phyloP scores from a whole-genome alignment of 495 filamentous ascomycete species.

The Penicillium psychrofluorescens region DNA sequence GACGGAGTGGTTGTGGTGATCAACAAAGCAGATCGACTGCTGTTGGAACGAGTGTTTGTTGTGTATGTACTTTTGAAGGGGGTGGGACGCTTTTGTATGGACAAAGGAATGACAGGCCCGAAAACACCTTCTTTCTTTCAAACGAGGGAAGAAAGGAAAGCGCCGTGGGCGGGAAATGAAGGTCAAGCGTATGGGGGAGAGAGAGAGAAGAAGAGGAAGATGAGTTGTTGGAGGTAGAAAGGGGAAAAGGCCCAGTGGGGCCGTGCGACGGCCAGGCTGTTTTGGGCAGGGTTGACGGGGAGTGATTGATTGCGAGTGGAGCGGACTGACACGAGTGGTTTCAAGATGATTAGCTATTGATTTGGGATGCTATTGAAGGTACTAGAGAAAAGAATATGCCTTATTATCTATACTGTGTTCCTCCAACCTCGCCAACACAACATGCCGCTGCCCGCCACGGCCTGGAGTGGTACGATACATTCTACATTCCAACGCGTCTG shows the following conservation, averaged over 20 bases:
- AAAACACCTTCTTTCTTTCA: conserved; percentile 22
- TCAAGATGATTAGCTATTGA: no score
- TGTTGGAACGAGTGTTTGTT: conserved; percentile 10
- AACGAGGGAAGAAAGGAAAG: conserved; percentile 27
- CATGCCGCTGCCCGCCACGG: conserved; percentile 15
- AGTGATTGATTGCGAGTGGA: neutral
- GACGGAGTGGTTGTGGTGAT: conserved; percentile 2
- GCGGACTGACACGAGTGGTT: neutral
- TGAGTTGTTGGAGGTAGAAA: conserved; percentile 22
- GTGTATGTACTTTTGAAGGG: neutral
- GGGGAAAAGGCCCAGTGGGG: conserved; percentile 12
- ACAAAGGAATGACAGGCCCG: conserved; percentile 36
- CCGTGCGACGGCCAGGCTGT: conserved; percentile 10
- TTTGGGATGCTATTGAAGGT: no score
- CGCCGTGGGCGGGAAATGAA: conserved; percentile 12
- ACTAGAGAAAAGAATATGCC: no score
- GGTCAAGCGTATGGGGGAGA: conserved; percentile 10
- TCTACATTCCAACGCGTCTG: conserved; percentile 20
- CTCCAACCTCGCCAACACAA: conserved; percentile 20
- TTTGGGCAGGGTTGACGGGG: neutral
- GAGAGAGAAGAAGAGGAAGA: conserved; percentile 9
- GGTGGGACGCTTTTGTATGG: neutral
- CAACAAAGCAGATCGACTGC: conserved; percentile 33
- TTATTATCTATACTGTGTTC: neutral
- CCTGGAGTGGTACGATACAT: conserved; percentile 17